Percentiles rank a stretch among this genome's conserved stretches.
Evolutionary conservation across 2,329 filamentous ascomycete genomes (phyloP).

Genomic region (Pseudocercospora musae): DNA sequence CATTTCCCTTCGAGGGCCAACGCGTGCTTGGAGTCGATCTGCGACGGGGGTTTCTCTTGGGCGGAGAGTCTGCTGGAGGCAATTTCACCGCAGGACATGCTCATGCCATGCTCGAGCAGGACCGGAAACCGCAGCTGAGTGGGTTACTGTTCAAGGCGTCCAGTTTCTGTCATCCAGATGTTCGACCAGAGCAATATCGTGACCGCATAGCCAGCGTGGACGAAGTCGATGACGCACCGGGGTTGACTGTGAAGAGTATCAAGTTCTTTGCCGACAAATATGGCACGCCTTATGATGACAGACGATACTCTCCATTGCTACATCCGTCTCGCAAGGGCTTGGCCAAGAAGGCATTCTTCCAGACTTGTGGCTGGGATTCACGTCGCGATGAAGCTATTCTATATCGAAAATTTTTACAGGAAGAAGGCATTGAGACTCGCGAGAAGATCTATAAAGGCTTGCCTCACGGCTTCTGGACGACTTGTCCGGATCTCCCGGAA

Average conservation of each 20-base stretch:
- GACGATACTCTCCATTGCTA: conserved; percentile 1
- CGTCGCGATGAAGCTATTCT: conserved; percentile 4
- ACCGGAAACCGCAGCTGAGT: conserved; percentile 1
- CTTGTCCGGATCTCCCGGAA: conserved; percentile 1
- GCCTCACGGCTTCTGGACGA: conserved; percentile 7
- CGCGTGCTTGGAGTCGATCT: neutral
- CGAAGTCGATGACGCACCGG: conserved; percentile 8
- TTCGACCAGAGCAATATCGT: conserved; percentile 1
- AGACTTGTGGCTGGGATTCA: conserved; percentile 9
- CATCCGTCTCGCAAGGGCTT: neutral
- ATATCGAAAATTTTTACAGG: neutral
- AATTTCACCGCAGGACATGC: conserved; percentile 5
- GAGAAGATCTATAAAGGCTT: conserved; percentile 4
- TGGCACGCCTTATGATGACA: conserved; percentile 1
- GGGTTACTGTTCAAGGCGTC: conserved; percentile 10
- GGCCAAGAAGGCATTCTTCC: conserved; percentile 7
- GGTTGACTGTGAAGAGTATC: conserved; percentile 4
- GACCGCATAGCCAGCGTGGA: conserved; percentile 6
- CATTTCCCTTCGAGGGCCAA: neutral
- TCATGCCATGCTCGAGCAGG: conserved; percentile 3
- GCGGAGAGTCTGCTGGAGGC: conserved; percentile 3
- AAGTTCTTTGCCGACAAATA: conserved; percentile 9
- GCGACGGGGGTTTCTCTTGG: conserved; percentile 2
- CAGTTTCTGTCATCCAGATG: conserved; percentile 12
- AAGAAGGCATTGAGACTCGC: conserved; percentile 2